Evolutionary conservation across 352 stramenopile species (phyloP), one percentile per base, ranked within the genome.

Genomic region (Phytophthora tubulina): DNA sequence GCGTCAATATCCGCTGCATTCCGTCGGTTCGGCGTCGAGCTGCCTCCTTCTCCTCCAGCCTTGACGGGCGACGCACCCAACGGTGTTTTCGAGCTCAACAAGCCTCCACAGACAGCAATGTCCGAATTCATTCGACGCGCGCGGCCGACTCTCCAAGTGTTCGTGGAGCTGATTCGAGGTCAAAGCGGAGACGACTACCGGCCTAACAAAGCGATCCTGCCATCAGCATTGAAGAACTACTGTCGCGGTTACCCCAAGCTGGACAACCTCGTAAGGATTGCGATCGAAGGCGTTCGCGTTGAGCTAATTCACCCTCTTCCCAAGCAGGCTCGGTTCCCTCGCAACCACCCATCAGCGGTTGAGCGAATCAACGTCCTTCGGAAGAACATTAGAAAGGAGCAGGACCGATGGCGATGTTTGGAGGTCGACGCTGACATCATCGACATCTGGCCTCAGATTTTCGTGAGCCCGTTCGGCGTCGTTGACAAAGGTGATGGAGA

Each of bases 371-470:
- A 36, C 4, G 32, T 55, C 31, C 32, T 64, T 1, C 31, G 32
- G 3, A 4, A 13, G 13, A 55, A 55, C 44, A 64, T 64, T 11
- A n/a, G 44, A 7, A 64, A 55, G 30, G 44, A 64, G 17, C 56
- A 64, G 33, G 42, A 48, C 7, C 5, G 4, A 6, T 21, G 15
- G 1, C 32, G 56, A 2, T 64, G 56, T 10, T 8, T 64, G 15
- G 56, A 49, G 2, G 42, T 55, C 3, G 56, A 64, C 44, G 31
- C 30, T 15, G 59, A 59, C 38, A 52, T 59, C 4, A 39, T 42
- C 27, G n/a, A 59, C 3, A 53, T 72, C 5, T 72, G 53, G 54
- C 46, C 48, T 10, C 36, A 65, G 15, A 11, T 67, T 3, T 48
- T 52, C 45, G 4, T 65, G 7, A 59, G 59, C n/a, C 60, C 65